Conservation (phyloP, 2,329 filamentous ascomycete genomes). For the Epichloe sylvatica region DNA sequence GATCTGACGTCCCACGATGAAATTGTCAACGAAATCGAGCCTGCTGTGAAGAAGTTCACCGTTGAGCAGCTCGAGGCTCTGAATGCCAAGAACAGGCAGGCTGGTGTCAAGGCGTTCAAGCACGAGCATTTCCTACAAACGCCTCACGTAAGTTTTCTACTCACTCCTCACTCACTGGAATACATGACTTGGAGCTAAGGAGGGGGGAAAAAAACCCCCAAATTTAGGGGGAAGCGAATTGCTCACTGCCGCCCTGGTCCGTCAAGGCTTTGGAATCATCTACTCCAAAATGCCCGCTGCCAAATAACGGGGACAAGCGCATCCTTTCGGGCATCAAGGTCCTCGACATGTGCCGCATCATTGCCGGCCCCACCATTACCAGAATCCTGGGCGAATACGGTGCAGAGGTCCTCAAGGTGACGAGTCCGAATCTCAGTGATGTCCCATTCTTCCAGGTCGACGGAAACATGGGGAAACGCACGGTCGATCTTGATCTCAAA, state of each 20-base stretch:
- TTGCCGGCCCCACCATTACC: slow-evolving; percentile 60
- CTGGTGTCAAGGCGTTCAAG: slow-evolving; percentile 45
- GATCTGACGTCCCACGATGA: slow-evolving; percentile 46
- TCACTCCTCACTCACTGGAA: no score
- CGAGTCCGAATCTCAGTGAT: slow-evolving; percentile 51
- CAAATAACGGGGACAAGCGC: slow-evolving; percentile 10
- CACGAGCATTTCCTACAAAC: slow-evolving; percentile 45
- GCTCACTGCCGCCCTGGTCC: slow-evolving; percentile 30
- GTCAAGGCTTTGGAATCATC: slow-evolving; percentile 35
- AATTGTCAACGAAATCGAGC: slow-evolving; percentile 45
- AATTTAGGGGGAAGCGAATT: slow-evolving; percentile 25
- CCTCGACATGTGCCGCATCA: slow-evolving; percentile 60
- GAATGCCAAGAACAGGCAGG: slow-evolving; percentile 42
- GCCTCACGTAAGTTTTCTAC: slow-evolving; percentile 20
- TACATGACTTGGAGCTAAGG: no score
- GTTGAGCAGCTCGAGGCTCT: slow-evolving; percentile 41
- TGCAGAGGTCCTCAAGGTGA: slow-evolving; percentile 60
- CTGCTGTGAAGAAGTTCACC: slow-evolving; percentile 40
- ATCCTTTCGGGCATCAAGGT: slow-evolving; percentile 51
- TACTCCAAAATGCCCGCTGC: slow-evolving; percentile 33
- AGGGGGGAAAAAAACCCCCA: slow-evolving; percentile 13
- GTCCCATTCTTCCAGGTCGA: slow-evolving; percentile 62
- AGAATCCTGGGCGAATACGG: slow-evolving; percentile 63
- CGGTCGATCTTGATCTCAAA: slow-evolving; percentile 49
- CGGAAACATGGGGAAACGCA: slow-evolving; percentile 57